Conservation (phyloP, 2,329 filamentous ascomycete species). For the Colletotrichum shisoi region DNA sequence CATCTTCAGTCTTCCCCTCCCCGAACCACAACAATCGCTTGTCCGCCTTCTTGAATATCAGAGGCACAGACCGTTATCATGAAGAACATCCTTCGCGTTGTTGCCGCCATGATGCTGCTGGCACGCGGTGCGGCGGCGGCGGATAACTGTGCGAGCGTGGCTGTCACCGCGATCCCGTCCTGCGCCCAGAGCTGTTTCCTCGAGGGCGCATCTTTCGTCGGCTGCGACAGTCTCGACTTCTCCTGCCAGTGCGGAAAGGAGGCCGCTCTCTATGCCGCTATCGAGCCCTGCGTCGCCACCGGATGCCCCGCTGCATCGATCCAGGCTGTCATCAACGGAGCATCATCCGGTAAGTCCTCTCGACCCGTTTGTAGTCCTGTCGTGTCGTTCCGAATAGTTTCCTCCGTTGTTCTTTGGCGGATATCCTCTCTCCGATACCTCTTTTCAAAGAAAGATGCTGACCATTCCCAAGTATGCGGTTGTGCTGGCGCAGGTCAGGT, state of each 20-base stretch:
- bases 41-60: neutral
- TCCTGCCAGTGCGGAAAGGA: slow-evolving; percentile 44
- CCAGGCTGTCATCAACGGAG: slow-evolving; percentile 44
- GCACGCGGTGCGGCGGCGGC: slow-evolving; percentile 13
- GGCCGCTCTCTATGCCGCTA: slow-evolving; percentile 41
- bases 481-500: slow-evolving; percentile 23
- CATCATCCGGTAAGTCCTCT: slow-evolving; percentile 33
- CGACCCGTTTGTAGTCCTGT: rapidly evolving
- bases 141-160: slow-evolving; percentile 43
- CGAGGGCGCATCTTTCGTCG: slow-evolving; percentile 43
- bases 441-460: neutral
- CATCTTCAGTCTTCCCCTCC: slow-evolving; percentile 10
- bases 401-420: neutral
- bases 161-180: slow-evolving; percentile 43
- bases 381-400: rapidly evolving
- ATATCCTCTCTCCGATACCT: rapidly evolving
- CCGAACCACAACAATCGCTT: slow-evolving; percentile 1
- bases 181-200: slow-evolving; percentile 46
- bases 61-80: neutral
- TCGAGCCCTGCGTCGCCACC: slow-evolving; percentile 45
- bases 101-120: slow-evolving; percentile 5
- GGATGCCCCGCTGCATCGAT: slow-evolving; percentile 43
- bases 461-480: slow-evolving; percentile 25
- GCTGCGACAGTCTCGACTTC: slow-evolving; percentile 44
- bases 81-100: neutral